Base-by-base conservation (phyloP, 2,329 filamentous ascomycete species). In the Amphichorda felina region DNA sequence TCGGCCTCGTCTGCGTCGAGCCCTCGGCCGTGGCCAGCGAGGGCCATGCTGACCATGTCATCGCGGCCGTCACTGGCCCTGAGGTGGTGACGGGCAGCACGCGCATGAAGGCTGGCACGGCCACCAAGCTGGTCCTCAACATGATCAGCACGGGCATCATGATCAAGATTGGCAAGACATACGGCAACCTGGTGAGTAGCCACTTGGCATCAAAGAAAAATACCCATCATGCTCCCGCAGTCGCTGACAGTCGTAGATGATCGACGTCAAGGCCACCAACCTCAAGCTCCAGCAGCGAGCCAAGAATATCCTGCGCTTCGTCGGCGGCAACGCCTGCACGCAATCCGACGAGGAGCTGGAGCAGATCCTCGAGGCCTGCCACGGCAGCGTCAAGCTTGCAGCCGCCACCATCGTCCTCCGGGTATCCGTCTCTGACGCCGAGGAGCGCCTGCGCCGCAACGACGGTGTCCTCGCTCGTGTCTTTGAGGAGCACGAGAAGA, bases 51-150 rank as follows among this genome's bases (percentile, higher is more conserved):
- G 45, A 47, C 37, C 26, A 35, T 31, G 33, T 61, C 35, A 60
- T 64, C 34, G 48, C 47, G 14, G 48, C 54, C n/a, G 46, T 64
- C 2, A 57, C 59, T 1, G 61, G 61, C 0, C 53, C 61, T 1
- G 61, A 64, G 43, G 55, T 61, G 4, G 50, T 64, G 3, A 61
- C 60, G n/a, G 61, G 61, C 2, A 66, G 61, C 41, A 66, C 62
- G 2, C 48, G 62, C 21, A 49, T 65, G 38, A 65, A 65, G 41
- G 60, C 61, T 2, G 62, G 62, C 13, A 65, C 58, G 0, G 60
- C 57, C 1, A 64, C 62, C 0, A 66, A 66, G 41, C 40, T 64
- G 38, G 57, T 32, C 8, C 32, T 43, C 6, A 43, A 43, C 22
- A 43, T 43, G 41, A 39, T 43, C n/a, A 39, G 36, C 9, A 43